These are phyloP conservation scores for Epicoccum sorghinum DNA, from an alignment of 2,329 filamentous ascomycete species.

Conservation along the genomic window DNA sequence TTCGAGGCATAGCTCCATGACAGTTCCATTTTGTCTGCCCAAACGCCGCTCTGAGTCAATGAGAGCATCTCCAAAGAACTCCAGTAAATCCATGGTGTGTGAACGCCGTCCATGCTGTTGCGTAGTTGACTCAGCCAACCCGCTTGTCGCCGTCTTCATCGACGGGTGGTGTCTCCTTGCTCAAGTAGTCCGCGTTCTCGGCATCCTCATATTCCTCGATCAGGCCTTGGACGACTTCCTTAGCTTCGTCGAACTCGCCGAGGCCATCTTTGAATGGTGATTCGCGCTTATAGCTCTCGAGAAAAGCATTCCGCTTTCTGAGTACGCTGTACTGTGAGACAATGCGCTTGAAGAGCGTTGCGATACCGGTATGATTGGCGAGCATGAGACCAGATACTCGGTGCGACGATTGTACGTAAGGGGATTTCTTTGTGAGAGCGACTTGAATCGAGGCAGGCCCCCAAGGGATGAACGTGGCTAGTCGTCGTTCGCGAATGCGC, in stretches of 20 bases:
- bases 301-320: slow-evolving; percentile 94
- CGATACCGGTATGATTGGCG: slow-evolving; percentile 96
- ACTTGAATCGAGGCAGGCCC: slow-evolving; percentile 97
- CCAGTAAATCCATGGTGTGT: slow-evolving; percentile 7
- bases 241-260: slow-evolving; percentile 92
- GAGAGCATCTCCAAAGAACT: slow-evolving; percentile 15
- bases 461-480: slow-evolving; percentile 98
- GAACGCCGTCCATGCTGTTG: slow-evolving; percentile 14
- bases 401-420: slow-evolving; percentile 92
- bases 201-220: slow-evolving; percentile 96
- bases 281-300: slow-evolving; percentile 96
- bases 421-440: slow-evolving; percentile 92
- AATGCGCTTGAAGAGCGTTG: slow-evolving; percentile 95
- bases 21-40: slow-evolving; percentile 9
- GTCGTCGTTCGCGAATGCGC: slow-evolving; percentile 88
- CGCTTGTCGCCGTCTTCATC: slow-evolving; percentile 44
- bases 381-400: slow-evolving; percentile 96
- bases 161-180: slow-evolving; percentile 63
- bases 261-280: slow-evolving; percentile 90
- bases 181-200: slow-evolving; percentile 87
- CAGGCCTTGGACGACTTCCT: slow-evolving; percentile 87
- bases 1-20: slow-evolving; percentile 18
- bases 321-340: slow-evolving; percentile 91
- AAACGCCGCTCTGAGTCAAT: slow-evolving; percentile 15
- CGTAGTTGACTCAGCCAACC: slow-evolving; percentile 17